These are phyloP conservation scores for Silybum marianum DNA, from an alignment of 129 eudicot genomes.

Conservation along the genomic window DNA sequence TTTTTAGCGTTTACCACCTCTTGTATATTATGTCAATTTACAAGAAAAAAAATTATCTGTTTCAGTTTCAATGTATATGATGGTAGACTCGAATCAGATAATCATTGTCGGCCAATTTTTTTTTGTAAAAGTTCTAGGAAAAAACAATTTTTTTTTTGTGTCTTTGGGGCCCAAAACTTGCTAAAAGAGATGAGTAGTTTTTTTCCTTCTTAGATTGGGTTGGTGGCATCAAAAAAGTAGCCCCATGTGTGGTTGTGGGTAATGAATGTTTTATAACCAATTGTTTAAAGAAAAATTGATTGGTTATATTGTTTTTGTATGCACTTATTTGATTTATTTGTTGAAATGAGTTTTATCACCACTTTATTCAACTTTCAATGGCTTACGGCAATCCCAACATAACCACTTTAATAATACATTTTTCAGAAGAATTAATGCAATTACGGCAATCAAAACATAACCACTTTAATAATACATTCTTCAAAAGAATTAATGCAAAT, in stretches of 20 bases:
- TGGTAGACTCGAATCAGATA: neutral
- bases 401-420: slow-evolving; percentile 12
- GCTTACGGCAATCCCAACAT: slow-evolving; percentile 3
- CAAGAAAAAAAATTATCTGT: too few relatives aligned
- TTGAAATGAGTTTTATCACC: slow-evolving; percentile 18
- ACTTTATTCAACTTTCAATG: slow-evolving; percentile 9
- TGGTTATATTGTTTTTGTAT: neutral
- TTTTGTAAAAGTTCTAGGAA: neutral
- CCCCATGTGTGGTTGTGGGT: slow-evolving; percentile 14
- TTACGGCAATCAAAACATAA: slow-evolving; percentile 3
- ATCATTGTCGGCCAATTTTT: neutral
- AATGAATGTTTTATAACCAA: slow-evolving; percentile 15
- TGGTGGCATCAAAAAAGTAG: slow-evolving; percentile 3
- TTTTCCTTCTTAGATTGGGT: neutral
- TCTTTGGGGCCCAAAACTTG: neutral
- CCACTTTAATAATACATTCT: slow-evolving; percentile 8
- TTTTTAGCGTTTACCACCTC: neutral
- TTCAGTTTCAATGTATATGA: neutral
- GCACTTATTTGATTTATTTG: slow-evolving; percentile 11
- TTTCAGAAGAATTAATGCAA: neutral
- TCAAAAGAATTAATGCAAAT: neutral
- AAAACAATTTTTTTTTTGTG: neutral
- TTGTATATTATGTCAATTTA: neutral
- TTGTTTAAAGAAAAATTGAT: slow-evolving; percentile 13
- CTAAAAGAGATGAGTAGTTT: neutral